Base-by-base conservation (phyloP, 1,284 basidiomycete species). In the Puccinia horiana region DNA sequence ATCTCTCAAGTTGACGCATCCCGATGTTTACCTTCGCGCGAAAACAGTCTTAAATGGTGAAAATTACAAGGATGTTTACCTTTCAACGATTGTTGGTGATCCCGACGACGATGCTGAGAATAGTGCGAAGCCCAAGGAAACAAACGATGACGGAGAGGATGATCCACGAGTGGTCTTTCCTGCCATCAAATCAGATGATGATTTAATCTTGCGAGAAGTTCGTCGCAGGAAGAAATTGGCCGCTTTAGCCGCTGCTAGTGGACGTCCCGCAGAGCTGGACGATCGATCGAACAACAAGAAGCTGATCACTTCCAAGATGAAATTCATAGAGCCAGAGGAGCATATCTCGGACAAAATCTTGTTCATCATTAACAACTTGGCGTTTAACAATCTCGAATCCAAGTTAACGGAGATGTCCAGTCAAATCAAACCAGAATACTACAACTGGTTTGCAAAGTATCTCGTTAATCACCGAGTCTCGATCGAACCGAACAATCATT, bases 291-390 rank as follows among this genome's bases (percentile, higher is more conserved):
- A 81, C 82, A 47, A 84, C 87, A 85, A 86, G 88, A 85, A 86
- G 86, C 47, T 85, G 84, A 40, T 83, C 83, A n/a, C 75, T 87
- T 73, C 92, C 44, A 89, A 90, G 47, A 91, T 91, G 82, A 87
- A 87, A 79, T 89, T 93, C 32, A 89, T 90, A 74, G 88, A 89
- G 77, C 97, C 96, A 2, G 91, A 93, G 26, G 94, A 98, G 86
- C 93, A 94, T 84, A 88, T 93, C 32, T 94, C 95, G 32, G 97
- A 99, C 90, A 92, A 92, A 85, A 95, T 99, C 84, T 89, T 99
- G 73, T 99, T 99, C 90, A 95, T 98, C 85, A 92, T 99, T 88
- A 99, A 99, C 89, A 98, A 99, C 85, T 90, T 99, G 76, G 95
- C 96, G 0, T 93, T 94, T 3, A 94, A 90, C 88, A 99, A 99